These are phyloP conservation scores for Cajanus cajan DNA, from an alignment of 306 rosid species.

Conservation along the genomic window DNA sequence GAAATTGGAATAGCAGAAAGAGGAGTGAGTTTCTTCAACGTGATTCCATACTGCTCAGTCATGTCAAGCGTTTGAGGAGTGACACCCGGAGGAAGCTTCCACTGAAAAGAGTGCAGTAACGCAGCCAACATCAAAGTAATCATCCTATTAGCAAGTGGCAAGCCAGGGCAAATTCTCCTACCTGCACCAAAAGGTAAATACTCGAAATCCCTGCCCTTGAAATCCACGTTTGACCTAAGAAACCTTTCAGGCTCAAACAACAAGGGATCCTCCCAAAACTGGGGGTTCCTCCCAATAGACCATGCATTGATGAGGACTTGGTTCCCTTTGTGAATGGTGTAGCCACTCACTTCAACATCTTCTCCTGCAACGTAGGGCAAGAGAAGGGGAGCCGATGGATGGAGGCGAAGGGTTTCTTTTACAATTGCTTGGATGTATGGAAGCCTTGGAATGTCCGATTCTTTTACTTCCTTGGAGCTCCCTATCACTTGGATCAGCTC, in stretches of 20 bases:
- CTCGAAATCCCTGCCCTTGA: constrained; percentile 53
- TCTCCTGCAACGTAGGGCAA: constrained; percentile 53
- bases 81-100: constrained; percentile 54
- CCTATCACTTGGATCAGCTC: constrained; percentile 43
- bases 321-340: constrained; percentile 43
- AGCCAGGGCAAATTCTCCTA: constrained; percentile 64
- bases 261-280: constrained; percentile 43
- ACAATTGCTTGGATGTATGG: constrained; percentile 51
- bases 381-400: constrained; percentile 58
- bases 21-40: constrained; percentile 56
- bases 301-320: constrained; percentile 57
- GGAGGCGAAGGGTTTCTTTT: constrained; percentile 64
- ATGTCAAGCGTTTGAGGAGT: constrained; percentile 42
- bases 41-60: constrained; percentile 57
- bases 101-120: constrained; percentile 50
- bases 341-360: constrained; percentile 37
- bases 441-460: constrained; percentile 50
- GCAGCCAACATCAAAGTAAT: constrained; percentile 49
- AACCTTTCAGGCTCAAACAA: constrained; percentile 54
- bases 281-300: constrained; percentile 54
- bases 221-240: constrained; percentile 34
- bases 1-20: constrained; percentile 45
- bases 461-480: constrained; percentile 29
- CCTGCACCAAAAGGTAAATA: constrained; percentile 64
- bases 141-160: constrained; percentile 56